Evolutionary conservation across 208 protist genomes (phyloP).

Genomic region (Angomonas ambiguus): DNA sequence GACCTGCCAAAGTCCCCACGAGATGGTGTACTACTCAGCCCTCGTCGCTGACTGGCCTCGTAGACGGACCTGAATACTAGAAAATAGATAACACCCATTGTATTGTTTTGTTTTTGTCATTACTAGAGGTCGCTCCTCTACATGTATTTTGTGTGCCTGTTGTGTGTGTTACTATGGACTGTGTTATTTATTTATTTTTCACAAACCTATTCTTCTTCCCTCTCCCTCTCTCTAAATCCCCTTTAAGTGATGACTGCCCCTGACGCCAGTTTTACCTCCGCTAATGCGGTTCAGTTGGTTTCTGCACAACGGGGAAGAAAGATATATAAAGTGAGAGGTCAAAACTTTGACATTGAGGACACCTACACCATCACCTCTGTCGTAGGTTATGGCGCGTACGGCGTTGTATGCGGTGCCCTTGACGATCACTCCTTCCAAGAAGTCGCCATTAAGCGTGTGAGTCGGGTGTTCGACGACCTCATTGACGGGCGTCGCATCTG

Average conservation of each 20-base stretch:
- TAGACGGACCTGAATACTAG: no score
- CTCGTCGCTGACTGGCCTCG: no score
- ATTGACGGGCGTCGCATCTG: conserved; percentile 95
- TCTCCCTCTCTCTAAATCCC: neutral
- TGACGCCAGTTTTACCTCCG: conserved; percentile 36
- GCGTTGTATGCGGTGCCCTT: conserved; percentile 79
- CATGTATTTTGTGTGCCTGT: neutral
- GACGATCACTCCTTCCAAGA: conserved; percentile 72
- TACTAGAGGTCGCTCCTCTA: neutral
- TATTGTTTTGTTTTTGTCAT: no score
- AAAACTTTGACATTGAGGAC: conserved; percentile 85
- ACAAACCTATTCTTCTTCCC: neutral
- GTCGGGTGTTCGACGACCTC: conserved; percentile 92
- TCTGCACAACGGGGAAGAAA: conserved; percentile 77
- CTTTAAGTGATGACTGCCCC: neutral
- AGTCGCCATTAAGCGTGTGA: conserved; percentile 98
- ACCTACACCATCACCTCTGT: conserved; percentile 83
- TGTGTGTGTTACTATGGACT: neutral
- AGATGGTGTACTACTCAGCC: no score
- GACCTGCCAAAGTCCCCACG: no score
- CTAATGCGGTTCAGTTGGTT: conserved; percentile 59
- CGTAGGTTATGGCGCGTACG: conserved; percentile 87
- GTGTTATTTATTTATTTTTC: conserved; percentile 1
- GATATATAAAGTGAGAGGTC: conserved; percentile 79
- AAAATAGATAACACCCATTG: no score